Base-by-base conservation (phyloP, 2,329 filamentous ascomycete species). In the Cytospora leucostoma region DNA sequence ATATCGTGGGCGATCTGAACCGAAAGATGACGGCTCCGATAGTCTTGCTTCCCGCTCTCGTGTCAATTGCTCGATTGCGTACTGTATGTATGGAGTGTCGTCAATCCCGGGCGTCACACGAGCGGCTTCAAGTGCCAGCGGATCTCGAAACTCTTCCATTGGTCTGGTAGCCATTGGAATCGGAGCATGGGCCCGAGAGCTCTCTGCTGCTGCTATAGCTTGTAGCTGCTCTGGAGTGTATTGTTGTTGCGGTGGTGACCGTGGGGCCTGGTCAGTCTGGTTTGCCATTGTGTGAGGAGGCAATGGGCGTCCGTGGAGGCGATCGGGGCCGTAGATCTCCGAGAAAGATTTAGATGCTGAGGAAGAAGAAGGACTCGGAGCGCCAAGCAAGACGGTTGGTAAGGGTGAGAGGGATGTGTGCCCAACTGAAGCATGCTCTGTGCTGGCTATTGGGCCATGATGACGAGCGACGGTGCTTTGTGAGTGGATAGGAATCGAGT, bases 1-100 rank as follows among this genome's bases (percentile, higher is more conserved):
- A 49, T 44, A 65, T 17, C 44, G 40, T n/a, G 54, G 63, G 62
- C 70, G 72, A 44, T 68, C 70, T 8, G 74, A 72, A n/a, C 72
- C 76, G 62, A 71, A 72, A 37, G 81, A 79, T 60, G 81, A 75
- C 59, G 84, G 81, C 68, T 83, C 77, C 61, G 82, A 79, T 11
- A 83, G 81, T 63, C 80, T 77, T 7, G 87, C 81, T 65, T 91
- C 87, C 63, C 88, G 88, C 70, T 90, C 86, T 55, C 89, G 82
- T 7, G 92, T 96, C 69, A 98, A 79, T 67, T 94, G 92, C 67
- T 96, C 91, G 67, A 98, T 86, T 49, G 94, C 93, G 74, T 95
- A 96, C 67, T 90, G 90, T 67, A 97, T 91, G 74, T 93, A 96
- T 0, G 92, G 93, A 10, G 88, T 90, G 71, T 96, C 90, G 71